Conservation (phyloP, 139 green algal species). For the Tetraselmis striata region DNA sequence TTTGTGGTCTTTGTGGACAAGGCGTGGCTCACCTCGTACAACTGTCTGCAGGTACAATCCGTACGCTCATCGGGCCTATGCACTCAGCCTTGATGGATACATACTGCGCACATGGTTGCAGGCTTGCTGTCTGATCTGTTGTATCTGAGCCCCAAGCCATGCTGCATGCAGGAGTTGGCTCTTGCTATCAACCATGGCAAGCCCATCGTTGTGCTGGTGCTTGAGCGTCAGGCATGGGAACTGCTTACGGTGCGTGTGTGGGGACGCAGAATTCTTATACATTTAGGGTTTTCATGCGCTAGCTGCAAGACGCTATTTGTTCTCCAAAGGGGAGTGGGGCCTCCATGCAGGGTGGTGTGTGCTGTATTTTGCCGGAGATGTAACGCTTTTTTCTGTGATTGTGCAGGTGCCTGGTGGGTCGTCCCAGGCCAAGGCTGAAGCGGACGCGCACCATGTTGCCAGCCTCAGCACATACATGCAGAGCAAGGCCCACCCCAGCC, state of each 20-base stretch:
- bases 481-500: not conserved
- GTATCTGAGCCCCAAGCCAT: no score
- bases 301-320: no score
- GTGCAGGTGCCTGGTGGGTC: not conserved
- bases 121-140: not conserved
- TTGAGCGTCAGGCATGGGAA: not conserved
- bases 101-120: no score
- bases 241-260: not conserved
- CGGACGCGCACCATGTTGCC: no score
- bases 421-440: not conserved
- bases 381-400: no score
- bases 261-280: not conserved
- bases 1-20: not conserved
- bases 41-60: not conserved
- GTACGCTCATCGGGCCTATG: not conserved
- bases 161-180: not conserved
- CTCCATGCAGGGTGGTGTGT: no score
- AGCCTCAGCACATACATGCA: slow-evolving; percentile 1
- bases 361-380: no score
- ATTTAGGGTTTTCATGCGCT: no score
- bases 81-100: not conserved
- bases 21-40: not conserved
- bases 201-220: not conserved
- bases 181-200: not conserved
- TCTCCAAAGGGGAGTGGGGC: no score